Evolutionary conservation across 225 moss, liverwort and hornwort species (phyloP).

Genomic region (Physcomitrellopsis africana): DNA sequence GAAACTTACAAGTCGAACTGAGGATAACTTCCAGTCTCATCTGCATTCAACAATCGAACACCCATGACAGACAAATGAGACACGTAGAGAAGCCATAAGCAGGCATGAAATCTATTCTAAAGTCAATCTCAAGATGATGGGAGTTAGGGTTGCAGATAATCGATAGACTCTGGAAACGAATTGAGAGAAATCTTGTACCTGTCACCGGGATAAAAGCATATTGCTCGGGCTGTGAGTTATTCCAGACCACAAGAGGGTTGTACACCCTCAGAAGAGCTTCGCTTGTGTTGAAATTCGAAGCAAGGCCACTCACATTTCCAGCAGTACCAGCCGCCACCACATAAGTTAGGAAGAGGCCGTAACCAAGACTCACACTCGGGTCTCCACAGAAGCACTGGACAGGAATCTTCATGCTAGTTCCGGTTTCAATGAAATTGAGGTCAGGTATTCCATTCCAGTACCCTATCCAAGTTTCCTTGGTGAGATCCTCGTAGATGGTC

Average conservation of each 20-base stretch:
- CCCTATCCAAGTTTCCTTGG: slow-evolving; percentile 44
- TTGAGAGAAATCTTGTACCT: slow-evolving; percentile 21
- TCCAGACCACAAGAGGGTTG: slow-evolving; percentile 65
- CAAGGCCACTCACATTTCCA: slow-evolving; percentile 51
- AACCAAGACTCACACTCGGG: slow-evolving; percentile 48
- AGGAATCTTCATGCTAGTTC: slow-evolving; percentile 47
- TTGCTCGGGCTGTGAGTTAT: slow-evolving; percentile 38
- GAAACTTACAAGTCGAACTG: slow-evolving; percentile 41
- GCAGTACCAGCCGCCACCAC: slow-evolving; percentile 24
- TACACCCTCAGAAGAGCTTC: slow-evolving; percentile 45
- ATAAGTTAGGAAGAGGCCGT: slow-evolving; percentile 79
- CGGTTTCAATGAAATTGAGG: slow-evolving; percentile 31
- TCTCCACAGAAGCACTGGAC: slow-evolving; percentile 89
- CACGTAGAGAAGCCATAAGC: neutral
- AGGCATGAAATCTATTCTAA: too few relatives aligned
- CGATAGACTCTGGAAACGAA: too few relatives aligned
- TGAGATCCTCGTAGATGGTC: slow-evolving; percentile 41
- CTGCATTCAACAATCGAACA: slow-evolving; percentile 30
- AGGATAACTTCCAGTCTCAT: slow-evolving; percentile 40
- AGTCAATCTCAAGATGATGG: too few relatives aligned
- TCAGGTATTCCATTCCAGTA: slow-evolving; percentile 36
- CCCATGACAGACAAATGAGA: neutral
- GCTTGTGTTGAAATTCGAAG: slow-evolving; percentile 41
- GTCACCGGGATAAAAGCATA: slow-evolving; percentile 67
- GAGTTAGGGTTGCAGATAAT: too few relatives aligned